These are phyloP conservation scores for Neoscytalidium dimidiatum DNA, from an alignment of 2,329 filamentous ascomycete genomes.

Conservation along the genomic window DNA sequence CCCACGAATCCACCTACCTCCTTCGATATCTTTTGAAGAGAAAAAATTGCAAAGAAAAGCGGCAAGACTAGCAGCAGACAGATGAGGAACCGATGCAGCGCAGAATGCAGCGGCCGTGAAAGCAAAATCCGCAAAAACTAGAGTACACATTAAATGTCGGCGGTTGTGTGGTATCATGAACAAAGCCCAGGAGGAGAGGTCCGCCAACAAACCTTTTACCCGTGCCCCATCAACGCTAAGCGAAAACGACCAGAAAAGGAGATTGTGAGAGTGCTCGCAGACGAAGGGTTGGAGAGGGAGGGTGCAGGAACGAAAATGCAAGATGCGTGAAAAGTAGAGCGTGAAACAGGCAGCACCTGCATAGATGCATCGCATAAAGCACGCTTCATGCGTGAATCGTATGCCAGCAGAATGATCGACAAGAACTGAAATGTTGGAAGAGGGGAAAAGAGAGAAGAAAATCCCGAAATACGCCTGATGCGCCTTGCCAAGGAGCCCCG, in stretches of 20 bases:
- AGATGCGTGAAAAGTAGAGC: neutral
- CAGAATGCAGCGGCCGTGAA: neutral
- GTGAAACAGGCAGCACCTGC: slow-evolving; percentile 11
- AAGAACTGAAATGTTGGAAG: neutral
- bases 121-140: slow-evolving; percentile 4
- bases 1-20: neutral
- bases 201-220: slow-evolving; percentile 9
- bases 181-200: slow-evolving; percentile 5
- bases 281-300: slow-evolving; percentile 9
- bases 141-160: slow-evolving; percentile 20
- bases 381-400: slow-evolving; percentile 11
- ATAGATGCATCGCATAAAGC: slow-evolving; percentile 12
- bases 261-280: neutral
- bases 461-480: slow-evolving; percentile 8
- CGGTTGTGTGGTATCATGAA: slow-evolving; percentile 20
- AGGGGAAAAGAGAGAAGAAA: neutral
- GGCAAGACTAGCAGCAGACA: slow-evolving; percentile 5
- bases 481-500: slow-evolving; percentile 16
- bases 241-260: slow-evolving; percentile 19
- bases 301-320: slow-evolving; percentile 10
- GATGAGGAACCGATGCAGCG: neutral
- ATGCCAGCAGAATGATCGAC: slow-evolving; percentile 16
- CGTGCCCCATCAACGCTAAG: slow-evolving; percentile 14
- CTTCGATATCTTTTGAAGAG: neutral
- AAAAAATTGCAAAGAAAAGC: neutral